Conservation (phyloP, 768 basidiomycete genomes). For the Hemileccinum rubropunctum region DNA sequence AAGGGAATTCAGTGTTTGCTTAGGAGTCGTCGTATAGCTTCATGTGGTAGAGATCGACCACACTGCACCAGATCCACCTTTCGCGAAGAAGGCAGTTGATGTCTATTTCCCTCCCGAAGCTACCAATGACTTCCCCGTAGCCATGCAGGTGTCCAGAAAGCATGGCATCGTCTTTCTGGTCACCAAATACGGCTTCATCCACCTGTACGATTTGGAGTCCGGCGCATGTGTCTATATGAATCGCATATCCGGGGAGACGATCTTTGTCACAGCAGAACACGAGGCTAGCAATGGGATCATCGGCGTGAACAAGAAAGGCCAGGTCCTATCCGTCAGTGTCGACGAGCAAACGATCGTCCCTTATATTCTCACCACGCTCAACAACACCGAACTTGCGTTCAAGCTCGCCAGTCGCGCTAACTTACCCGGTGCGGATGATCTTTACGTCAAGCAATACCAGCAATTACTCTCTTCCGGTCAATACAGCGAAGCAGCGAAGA, state of each 20-base stretch:
- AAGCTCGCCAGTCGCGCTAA: constrained; percentile 96
- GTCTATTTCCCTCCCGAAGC: constrained; percentile 99
- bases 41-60: constrained; percentile 99
- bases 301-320: constrained; percentile 99
- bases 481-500: constrained; percentile 92
- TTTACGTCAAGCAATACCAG: constrained; percentile 94
- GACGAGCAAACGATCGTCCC: constrained; percentile 96
- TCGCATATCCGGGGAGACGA: constrained; percentile 98
- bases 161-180: constrained; percentile 97
- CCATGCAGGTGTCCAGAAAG: constrained; percentile 97
- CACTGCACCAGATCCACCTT: constrained; percentile 85
- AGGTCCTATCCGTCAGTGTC: constrained; percentile 94
- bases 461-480: constrained; percentile 86
- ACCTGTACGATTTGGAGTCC: constrained; percentile 96
- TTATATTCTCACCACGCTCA: constrained; percentile 89
- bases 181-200: constrained; percentile 99
- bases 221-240: constrained; percentile 99
- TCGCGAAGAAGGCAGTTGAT: constrained; percentile 96
- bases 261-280: constrained; percentile 97
- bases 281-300: constrained; percentile 94
- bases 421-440: constrained; percentile 94
- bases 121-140: constrained; percentile 97
- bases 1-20: constrained; percentile 2
- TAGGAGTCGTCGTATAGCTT: constrained; percentile 51
- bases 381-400: constrained; percentile 97